Evolutionary conservation across 2,329 filamentous ascomycete genomes (phyloP).

Genomic region (Colletotrichum musicola): DNA sequence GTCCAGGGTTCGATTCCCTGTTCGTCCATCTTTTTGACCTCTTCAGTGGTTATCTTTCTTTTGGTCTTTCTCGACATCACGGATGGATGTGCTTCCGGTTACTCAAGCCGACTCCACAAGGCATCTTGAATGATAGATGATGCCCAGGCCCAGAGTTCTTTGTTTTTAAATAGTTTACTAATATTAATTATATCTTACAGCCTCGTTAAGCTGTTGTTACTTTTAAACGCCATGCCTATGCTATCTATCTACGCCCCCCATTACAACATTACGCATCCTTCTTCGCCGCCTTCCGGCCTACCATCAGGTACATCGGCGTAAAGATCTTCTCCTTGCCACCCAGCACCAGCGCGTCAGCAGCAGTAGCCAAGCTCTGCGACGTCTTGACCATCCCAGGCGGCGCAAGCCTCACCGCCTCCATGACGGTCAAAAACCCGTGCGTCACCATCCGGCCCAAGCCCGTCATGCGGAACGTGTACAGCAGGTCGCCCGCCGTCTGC

Average conservation of each 20-base stretch:
- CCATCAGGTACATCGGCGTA: conserved; percentile 96
- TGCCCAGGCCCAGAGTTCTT: too few species aligned
- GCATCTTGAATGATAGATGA: too few species aligned
- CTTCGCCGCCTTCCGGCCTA: conserved; percentile 73
- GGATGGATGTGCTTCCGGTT: too few species aligned
- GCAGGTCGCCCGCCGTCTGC: conserved; percentile 77
- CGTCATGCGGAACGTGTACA: conserved; percentile 87
- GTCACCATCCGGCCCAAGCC: conserved; percentile 78
- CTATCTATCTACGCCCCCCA: too few species aligned
- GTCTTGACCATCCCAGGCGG: conserved; percentile 88
- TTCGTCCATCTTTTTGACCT: conserved; percentile 27
- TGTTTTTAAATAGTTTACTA: too few species aligned
- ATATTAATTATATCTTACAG: too few species aligned
- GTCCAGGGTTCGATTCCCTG: conserved; percentile 38
- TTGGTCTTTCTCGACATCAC: neutral
- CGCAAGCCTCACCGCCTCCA: conserved; percentile 79
- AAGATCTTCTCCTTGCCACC: conserved; percentile 88
- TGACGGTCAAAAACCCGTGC: conserved; percentile 77
- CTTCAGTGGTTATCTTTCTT: rapidly evolving
- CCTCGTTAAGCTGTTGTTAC: too few species aligned
- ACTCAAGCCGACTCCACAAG: too few species aligned
- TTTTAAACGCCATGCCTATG: too few species aligned
- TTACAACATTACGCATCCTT: too few species aligned
- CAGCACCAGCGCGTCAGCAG: conserved; percentile 83
- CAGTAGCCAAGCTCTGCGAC: conserved; percentile 81